Evolutionary conservation across 2,329 filamentous ascomycete species (phyloP).

Genomic region (Fusarium ambrosium): DNA sequence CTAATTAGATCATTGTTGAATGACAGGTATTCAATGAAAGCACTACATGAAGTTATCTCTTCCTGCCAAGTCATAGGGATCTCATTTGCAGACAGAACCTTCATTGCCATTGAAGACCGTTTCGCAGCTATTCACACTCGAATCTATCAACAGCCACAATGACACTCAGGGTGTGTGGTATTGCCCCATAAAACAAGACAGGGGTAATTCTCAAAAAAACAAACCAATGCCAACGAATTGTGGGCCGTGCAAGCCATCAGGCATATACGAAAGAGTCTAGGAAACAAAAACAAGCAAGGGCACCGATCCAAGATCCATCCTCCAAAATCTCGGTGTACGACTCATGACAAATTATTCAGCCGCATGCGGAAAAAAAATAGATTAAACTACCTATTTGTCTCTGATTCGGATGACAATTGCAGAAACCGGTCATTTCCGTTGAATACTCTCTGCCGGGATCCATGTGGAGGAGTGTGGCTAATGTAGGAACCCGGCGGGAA

Average conservation of each 20-base stretch:
- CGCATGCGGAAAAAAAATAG: background rate
- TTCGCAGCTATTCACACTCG: background rate
- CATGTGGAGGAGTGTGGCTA: constrained; percentile 17
- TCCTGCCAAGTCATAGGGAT: too few species aligned
- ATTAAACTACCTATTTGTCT: background rate
- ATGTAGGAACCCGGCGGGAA: constrained; percentile 24
- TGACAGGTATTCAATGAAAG: background rate
- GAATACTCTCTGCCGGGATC: background rate
- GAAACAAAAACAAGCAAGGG: too few species aligned
- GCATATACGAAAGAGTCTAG: constrained; percentile 3
- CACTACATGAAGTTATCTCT: background rate
- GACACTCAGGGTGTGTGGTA: constrained; percentile 17
- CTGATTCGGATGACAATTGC: constrained; percentile 13
- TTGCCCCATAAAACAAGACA: constrained; percentile 25
- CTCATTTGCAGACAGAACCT: background rate
- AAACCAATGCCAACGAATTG: constrained; percentile 11
- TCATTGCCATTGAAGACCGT: background rate
- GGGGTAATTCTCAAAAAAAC: constrained; percentile 2
- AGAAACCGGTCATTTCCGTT: constrained; percentile 18
- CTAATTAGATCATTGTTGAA: background rate
- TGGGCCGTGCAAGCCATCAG: constrained; percentile 21
- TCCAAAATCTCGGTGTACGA: constrained; percentile 5
- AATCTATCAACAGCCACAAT: background rate
- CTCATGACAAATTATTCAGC: background rate
- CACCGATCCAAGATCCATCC: background rate